Evolutionary conservation across 768 basidiomycete genomes (phyloP), one percentile per base, ranked within the genome.

Genomic region (Cystofilobasidium macerans): DNA sequence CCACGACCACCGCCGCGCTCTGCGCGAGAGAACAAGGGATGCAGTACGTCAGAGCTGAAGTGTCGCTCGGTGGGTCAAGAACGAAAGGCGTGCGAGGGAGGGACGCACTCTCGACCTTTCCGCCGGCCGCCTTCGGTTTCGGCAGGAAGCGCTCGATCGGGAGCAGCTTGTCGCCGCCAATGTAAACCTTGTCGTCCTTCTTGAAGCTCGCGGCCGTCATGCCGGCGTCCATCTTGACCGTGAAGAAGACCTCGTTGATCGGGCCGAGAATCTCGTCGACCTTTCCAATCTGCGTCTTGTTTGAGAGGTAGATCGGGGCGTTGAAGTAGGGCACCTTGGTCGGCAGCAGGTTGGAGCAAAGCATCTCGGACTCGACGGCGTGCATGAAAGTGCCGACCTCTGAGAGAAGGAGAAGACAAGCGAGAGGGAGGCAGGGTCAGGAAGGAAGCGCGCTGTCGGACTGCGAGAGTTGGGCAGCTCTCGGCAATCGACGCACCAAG

Each of bases 251-350:
- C 75, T 98, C 91, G 75, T 95, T 99, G 76, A 99, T 93, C 20
- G 95, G 94, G 2, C 95, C 95, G n/a, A 99, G 83, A 71, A 99
- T 98, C 77, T 99, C 95, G 77, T 99, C 95, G 47, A 99, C 87
- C 78, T 95, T 97, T 69, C 95, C 94, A 69, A 98, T 90, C 70
- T 84, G 81, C 13, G 90, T 88, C 78, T 95, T 98, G 77, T 97
- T 95, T 80, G 89, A 86, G 61, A 98, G 83, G 77, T 94, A 98
- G 74, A 98, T 91, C 57, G 94, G 93, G 0, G 94, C 93, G 76
- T 99, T 99, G 83, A 99, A 99, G 77, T 92, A 94, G 0, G 95
- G 95, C 32, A 99, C 91, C 80, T 89, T 94, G 77, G 93, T 86
- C 3, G 86, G 78, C 74, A 89, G 82, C 24, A 84, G 77, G 4